Evolutionary conservation across 1,139 yeast genomes (phyloP).

Genomic region (Candida tropicalis): DNA sequence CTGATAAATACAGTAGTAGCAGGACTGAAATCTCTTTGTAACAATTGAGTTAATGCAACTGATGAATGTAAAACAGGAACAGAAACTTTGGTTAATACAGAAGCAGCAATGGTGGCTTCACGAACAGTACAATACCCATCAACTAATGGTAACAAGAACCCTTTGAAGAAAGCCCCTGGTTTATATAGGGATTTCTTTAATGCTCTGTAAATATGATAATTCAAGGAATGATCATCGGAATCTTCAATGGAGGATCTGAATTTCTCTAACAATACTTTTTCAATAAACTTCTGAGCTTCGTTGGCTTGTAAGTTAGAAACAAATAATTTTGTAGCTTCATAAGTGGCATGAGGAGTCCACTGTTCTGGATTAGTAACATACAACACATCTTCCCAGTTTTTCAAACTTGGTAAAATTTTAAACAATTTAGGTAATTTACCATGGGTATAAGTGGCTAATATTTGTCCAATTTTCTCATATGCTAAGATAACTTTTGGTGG

Average conservation of each 20-base stretch:
- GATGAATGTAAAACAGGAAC: slow-evolving; percentile 96
- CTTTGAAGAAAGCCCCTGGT: slow-evolving; percentile 97
- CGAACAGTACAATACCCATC: slow-evolving; percentile 86
- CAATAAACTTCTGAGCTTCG: slow-evolving; percentile 86
- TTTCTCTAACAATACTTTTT: slow-evolving; percentile 74
- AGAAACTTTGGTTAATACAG: slow-evolving; percentile 85
- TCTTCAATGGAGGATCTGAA: slow-evolving; percentile 83
- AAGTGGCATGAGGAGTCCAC: slow-evolving; percentile 97
- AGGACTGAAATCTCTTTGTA: slow-evolving; percentile 84
- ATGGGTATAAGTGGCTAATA: slow-evolving; percentile 88
- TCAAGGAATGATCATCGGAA: slow-evolving; percentile 67
- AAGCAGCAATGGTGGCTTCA: slow-evolving; percentile 95
- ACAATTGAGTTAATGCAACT: slow-evolving; percentile 84
- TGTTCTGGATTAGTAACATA: slow-evolving; percentile 88
- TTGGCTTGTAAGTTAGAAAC: slow-evolving; percentile 86
- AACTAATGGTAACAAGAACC: slow-evolving; percentile 87
- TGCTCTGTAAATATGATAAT: slow-evolving; percentile 91
- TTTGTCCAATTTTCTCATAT: slow-evolving; percentile 86
- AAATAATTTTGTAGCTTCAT: slow-evolving; percentile 92
- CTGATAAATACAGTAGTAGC: slow-evolving; percentile 90
- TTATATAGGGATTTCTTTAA: slow-evolving; percentile 90
- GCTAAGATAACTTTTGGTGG: slow-evolving; percentile 97
- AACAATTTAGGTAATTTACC: slow-evolving; percentile 95
- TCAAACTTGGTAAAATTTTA: slow-evolving; percentile 89
- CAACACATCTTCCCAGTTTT: slow-evolving; percentile 93